Evolutionary conservation across 768 basidiomycete genomes (phyloP), one percentile per base, ranked within the genome.

Genomic region (Baorangia bicolor): DNA sequence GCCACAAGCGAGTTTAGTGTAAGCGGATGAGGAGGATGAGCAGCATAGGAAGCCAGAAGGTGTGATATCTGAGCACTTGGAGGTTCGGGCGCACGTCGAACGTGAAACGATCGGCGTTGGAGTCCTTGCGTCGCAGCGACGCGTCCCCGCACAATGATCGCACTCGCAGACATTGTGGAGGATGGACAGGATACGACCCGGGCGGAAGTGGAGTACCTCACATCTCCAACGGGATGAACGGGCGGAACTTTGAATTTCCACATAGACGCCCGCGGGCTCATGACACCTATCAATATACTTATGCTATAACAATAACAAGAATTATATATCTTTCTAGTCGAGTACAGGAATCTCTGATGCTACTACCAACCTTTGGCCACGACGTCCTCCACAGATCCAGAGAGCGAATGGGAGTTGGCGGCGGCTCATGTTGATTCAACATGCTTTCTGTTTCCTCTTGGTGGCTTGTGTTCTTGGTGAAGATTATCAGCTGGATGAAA

Each of bases 1-100:
- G 90, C 87, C 13, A 94, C 76, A 6, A 94, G 76, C 5, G 85
- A 83, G 21, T 83, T 81, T 8, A 94, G 82, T 39, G 88, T 87
- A 45, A 93, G 75, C 13, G 88, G 84, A 16, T 80, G 80, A n/a
- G 84, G 82, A 37, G 82, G 75, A 51, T 87, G 81, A 40, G 81
- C 77, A 21, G 83, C 82, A 51, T 85, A 87, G 57, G 82, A 77
- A 27, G 84, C 78, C 25, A 92, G 73, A 23, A 92, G 77, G 31
- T 81, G 76, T 8, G 81, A 77, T 33, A 86, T 70, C 61, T 88
- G 80, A 10, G 75, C 69, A 27, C 80, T 78, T 16, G 78, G 72
- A 4, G 82, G 80, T 41, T 76, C 75, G 12, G 81, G 83, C 2
- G 78, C 76, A 48, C 74, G 72, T 44, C 75, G 76, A 59, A 58